Evolutionary conservation across 2,329 filamentous ascomycete species (phyloP), one percentile per base, ranked within the genome.

Genomic region (Monilinia vaccinii-corymbosi): DNA sequence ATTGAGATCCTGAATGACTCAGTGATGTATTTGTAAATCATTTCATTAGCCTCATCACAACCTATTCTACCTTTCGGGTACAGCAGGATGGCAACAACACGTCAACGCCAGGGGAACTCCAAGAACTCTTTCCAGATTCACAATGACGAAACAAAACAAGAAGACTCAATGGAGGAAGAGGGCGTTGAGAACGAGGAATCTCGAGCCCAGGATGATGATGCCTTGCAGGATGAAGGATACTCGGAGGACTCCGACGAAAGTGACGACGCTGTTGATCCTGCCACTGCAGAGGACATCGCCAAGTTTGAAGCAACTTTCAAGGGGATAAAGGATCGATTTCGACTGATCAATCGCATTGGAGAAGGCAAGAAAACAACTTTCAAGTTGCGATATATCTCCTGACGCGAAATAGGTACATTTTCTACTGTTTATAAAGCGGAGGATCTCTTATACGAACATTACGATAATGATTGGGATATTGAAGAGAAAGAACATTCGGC

Each of bases 351-450:
- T 75, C 87, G 93, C 64, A 99, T 99, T 70, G 94, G 94, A 70
- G 94, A 99, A 82, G 94, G 91, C 92, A 75, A 60, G 70, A 67
- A 58, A 36, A 57, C 44, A 48, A 57, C 32, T 25, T 40, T 32
- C 16, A 9, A 34, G 9, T 49, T 14, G 14, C 47, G 11, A n/a
- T 34, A 45, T 31, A 45, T 36, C 63, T 44, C 49, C 56, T 69
- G 50, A 69, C 62, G 23, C 58, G 53, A 56, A 40, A 10, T 65
- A 96, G 91, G 94, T 61, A 99, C 94, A 1, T 99, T 99, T 72
- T 97, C 94, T 0, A 97, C 94, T 2, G 94, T 99, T 14, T 99
- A 99, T 80, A 99, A 99, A 74, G 94, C 95, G 23, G 91, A 97
- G 74, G 94, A 99, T 72, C 76, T 97, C 31, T 80, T 87, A 60